Evolutionary conservation across 2,329 filamentous ascomycete species (phyloP).

Genomic region (Purpureocillium takamizusanense): DNA sequence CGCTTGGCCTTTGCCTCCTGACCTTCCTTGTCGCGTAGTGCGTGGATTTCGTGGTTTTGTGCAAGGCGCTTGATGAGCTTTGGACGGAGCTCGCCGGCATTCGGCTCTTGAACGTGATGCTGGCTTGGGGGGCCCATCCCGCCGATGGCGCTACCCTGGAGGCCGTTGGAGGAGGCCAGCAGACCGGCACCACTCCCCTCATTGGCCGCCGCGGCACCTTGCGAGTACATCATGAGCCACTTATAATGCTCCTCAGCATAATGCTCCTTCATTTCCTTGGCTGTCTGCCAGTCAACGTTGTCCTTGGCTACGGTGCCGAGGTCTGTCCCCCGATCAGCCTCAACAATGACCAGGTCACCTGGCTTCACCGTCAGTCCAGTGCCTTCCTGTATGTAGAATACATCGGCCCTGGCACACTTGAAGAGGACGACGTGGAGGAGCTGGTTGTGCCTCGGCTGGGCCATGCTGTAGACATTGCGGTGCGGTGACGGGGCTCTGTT

Average conservation of each 20-base stretch:
- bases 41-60: constrained; percentile 81
- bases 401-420: constrained; percentile 90
- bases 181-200: constrained; percentile 53
- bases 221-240: constrained; percentile 98
- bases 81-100: constrained; percentile 72
- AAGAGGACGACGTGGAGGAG: constrained; percentile 85
- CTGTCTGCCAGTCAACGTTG: constrained; percentile 79
- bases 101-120: constrained; percentile 64
- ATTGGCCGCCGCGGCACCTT: constrained; percentile 57
- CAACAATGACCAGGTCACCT: constrained; percentile 92
- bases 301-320: constrained; percentile 85
- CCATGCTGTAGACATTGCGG: constrained; percentile 51
- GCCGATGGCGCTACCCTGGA: constrained; percentile 63
- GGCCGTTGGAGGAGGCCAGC: constrained; percentile 52
- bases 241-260: constrained; percentile 94
- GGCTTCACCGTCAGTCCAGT: constrained; percentile 84
- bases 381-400: constrained; percentile 95
- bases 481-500: constrained; percentile 52
- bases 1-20: constrained; percentile 97
- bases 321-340: constrained; percentile 93
- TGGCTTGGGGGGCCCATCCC: constrained; percentile 69
- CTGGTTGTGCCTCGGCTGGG: constrained; percentile 56
- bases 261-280: constrained; percentile 82
- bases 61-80: constrained; percentile 96
- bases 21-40: constrained; percentile 88